Evolutionary conservation across 2,329 filamentous ascomycete genomes (phyloP).

Genomic region (Gremmenia infestans): DNA sequence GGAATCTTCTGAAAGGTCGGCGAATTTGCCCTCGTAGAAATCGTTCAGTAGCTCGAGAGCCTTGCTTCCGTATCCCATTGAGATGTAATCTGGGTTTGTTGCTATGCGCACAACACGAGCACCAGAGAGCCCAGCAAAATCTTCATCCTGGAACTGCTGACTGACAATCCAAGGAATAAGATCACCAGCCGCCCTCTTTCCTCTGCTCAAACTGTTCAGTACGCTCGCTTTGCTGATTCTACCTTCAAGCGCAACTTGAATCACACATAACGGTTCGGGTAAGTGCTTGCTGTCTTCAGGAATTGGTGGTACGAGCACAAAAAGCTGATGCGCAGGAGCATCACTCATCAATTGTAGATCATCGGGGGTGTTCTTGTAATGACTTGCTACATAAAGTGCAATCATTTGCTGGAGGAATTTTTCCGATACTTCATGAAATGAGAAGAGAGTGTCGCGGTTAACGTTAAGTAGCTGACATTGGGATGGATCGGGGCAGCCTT

Average conservation of each 20-base stretch:
- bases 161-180: slow-evolving; percentile 96
- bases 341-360: slow-evolving; percentile 99
- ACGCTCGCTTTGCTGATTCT: slow-evolving; percentile 93
- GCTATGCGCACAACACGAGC: slow-evolving; percentile 91
- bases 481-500: slow-evolving; percentile 80
- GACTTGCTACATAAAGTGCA: slow-evolving; percentile 90
- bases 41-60: slow-evolving; percentile 83
- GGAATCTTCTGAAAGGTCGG: slow-evolving; percentile 71
- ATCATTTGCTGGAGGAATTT: slow-evolving; percentile 98
- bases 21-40: slow-evolving; percentile 93
- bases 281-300: slow-evolving; percentile 71
- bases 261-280: slow-evolving; percentile 89
- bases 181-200: slow-evolving; percentile 84
- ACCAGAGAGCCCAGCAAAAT: slow-evolving; percentile 89
- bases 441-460: slow-evolving; percentile 96
- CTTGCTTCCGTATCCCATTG: slow-evolving; percentile 89
- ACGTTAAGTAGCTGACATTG: slow-evolving; percentile 90
- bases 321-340: slow-evolving; percentile 92
- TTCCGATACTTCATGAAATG: slow-evolving; percentile 94
- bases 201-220: slow-evolving; percentile 80
- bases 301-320: slow-evolving; percentile 84
- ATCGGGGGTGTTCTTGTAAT: slow-evolving; percentile 98
- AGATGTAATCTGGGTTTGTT: slow-evolving; percentile 87
- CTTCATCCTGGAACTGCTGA: slow-evolving; percentile 96
- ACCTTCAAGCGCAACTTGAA: slow-evolving; percentile 91